Evolutionary conservation across 257 asterid genomes (phyloP), one percentile per base, ranked within the genome.

Genomic region (Euphrasia confusa): DNA sequence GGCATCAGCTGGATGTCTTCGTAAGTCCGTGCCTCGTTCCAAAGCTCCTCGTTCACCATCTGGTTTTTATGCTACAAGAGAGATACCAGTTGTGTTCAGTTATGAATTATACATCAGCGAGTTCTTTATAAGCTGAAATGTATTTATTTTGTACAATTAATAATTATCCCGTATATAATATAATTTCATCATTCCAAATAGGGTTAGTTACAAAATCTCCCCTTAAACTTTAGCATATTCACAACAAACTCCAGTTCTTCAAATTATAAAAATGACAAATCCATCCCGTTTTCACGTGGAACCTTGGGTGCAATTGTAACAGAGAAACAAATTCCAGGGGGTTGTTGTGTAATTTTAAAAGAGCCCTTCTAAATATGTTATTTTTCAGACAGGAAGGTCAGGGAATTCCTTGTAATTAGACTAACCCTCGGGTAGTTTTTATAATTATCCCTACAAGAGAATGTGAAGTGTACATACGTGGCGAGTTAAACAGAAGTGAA

Each of bases 1-100:
- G 99, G 97, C 99, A 93, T 87, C 82, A 93, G 69, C 70, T 93
- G 97, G 74, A 93, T 80, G 77, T 93, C 99, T 63, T 74, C 79
- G 49, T 87, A 93, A n/a, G 97, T 85, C 72, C 79, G 71, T 11
- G 97, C 96, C 79, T 93, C 99, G 15, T 85, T 79, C 99, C 99
- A 89, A 11, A 93, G 89, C 79, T 93, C 96, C 84, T 83, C 94
- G 63, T 93, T 93, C 79, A 93, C 97, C 84, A 84, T 79, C 77
- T 86, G 96, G 81, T 85, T 93, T 81, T 93, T 93, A 81, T 93
- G 96, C 99, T 93, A 68, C 86, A 85, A 58, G 21, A 48, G 24
- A 72, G 4, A 73, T 37, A 37, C 42, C 6, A 48, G 10, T 58
- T 32, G 24, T 45, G 2, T 14, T 68, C 62, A 48, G 30, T 68